phyloP scores from a whole-genome alignment of 2,329 filamentous ascomycete species.

The Nemania sp. region DNA sequence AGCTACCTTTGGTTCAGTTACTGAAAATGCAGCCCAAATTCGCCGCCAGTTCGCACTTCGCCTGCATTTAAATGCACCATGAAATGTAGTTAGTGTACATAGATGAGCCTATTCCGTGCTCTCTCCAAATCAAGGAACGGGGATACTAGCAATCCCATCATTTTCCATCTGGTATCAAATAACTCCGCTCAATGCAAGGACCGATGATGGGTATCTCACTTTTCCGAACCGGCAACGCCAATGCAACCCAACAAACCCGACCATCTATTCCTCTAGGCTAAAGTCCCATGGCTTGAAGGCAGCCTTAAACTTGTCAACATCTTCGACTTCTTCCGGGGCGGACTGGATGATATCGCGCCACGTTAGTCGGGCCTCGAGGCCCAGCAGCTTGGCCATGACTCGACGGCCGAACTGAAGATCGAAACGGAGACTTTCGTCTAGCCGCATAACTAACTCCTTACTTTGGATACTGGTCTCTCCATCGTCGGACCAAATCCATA shows the following conservation, averaged over 20 bases:
- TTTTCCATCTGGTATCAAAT: neutral
- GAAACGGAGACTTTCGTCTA: conserved; percentile 74
- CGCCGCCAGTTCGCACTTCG: too few relatives aligned
- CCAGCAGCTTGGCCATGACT: conserved; percentile 85
- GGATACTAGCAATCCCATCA: too few relatives aligned
- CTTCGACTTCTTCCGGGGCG: conserved; percentile 74
- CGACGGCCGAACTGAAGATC: conserved; percentile 88
- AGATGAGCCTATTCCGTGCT: too few relatives aligned
- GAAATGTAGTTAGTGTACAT: too few relatives aligned
- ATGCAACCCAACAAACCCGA: conserved; percentile 19
- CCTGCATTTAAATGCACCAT: too few relatives aligned
- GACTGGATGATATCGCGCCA: conserved; percentile 87
- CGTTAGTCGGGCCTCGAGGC: conserved; percentile 73
- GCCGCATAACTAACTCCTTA: conserved; percentile 72
- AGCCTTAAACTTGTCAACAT: conserved; percentile 77
- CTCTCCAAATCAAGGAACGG: too few relatives aligned
- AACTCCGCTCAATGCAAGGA: conserved; percentile 25
- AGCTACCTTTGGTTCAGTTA: too few relatives aligned
- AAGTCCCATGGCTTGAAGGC: conserved; percentile 90
- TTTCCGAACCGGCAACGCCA: conserved; percentile 24
- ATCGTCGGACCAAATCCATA: conserved; percentile 75
- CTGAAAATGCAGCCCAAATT: too few relatives aligned
- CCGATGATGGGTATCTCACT: conserved; percentile 36
- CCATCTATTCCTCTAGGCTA: conserved; percentile 47
- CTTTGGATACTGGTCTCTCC: conserved; percentile 61